Conservation (phyloP, 2,329 filamentous ascomycete genomes). For the Tricladium varicosporioides region DNA sequence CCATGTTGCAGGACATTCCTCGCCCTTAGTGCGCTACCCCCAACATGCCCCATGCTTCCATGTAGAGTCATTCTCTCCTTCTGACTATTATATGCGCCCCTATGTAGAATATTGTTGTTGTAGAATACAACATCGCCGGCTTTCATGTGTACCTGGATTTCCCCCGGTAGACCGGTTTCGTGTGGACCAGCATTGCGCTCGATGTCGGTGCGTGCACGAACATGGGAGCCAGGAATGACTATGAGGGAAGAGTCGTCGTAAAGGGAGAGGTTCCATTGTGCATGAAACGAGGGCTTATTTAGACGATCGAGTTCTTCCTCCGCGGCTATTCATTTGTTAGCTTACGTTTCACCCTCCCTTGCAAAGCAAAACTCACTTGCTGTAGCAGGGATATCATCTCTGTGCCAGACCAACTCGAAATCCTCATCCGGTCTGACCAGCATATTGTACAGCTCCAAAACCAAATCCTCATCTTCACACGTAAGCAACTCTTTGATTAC, state of each 20-base stretch:
- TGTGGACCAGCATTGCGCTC: slow-evolving; percentile 70
- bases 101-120: slow-evolving; percentile 83
- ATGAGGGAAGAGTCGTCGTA: slow-evolving; percentile 72
- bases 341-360: no score
- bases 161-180: slow-evolving; percentile 57
- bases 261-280: slow-evolving; percentile 85
- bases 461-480: slow-evolving; percentile 58
- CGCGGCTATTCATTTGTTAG: slow-evolving; percentile 58
- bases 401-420: slow-evolving; percentile 80
- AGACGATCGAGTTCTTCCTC: slow-evolving; percentile 63
- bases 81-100: slow-evolving; percentile 60
- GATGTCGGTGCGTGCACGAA: slow-evolving; percentile 62
- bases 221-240: slow-evolving; percentile 75
- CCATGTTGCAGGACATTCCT: slow-evolving; percentile 76
- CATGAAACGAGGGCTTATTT: slow-evolving; percentile 62
- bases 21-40: slow-evolving; percentile 55
- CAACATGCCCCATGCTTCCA: slow-evolving; percentile 64
- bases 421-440: slow-evolving; percentile 69
- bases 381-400: slow-evolving; percentile 65
- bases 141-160: slow-evolving; percentile 63
- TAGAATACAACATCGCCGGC: slow-evolving; percentile 85
- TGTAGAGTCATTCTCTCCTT: slow-evolving; percentile 70
- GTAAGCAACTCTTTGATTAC: slow-evolving; percentile 64
- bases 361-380: no score
- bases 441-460: slow-evolving; percentile 88